These are phyloP conservation scores for Hippophae tibetana DNA, from an alignment of 306 rosid species.

Conservation along the genomic window DNA sequence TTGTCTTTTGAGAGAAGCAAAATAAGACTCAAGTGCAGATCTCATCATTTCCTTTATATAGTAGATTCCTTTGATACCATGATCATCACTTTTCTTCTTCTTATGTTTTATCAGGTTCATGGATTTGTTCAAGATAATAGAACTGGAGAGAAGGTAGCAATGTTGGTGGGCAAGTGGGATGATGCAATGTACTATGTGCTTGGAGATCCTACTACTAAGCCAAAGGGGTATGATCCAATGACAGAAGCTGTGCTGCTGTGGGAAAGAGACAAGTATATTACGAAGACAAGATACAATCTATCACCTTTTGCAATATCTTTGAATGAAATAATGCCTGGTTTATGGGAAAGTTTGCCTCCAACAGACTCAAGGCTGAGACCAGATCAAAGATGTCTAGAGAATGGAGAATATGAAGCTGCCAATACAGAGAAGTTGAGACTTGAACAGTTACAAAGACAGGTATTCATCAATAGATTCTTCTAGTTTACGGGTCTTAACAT, in stretches of 20 bases:
- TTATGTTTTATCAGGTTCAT: conserved; percentile 55
- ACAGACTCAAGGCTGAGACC: conserved; percentile 98
- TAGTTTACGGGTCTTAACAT: conserved; percentile 3
- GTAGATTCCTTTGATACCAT: too few species aligned
- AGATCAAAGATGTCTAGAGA: conserved; percentile 90
- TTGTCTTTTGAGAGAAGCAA: conserved; percentile 11
- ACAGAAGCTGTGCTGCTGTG: conserved; percentile 88
- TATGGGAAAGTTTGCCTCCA: conserved; percentile 68
- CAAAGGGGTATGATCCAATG: conserved; percentile 96
- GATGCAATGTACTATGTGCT: conserved; percentile 94
- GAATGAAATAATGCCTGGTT: conserved; percentile 75
- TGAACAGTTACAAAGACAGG: conserved; percentile 98
- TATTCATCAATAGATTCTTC: conserved; percentile 15
- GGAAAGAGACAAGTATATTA: conserved; percentile 61
- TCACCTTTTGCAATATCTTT: conserved; percentile 89
- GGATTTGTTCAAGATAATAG: conserved; percentile 97
- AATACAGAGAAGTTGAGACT: conserved; percentile 91
- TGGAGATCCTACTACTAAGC: conserved; percentile 93
- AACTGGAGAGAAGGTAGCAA: conserved; percentile 98
- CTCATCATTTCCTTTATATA: too few species aligned
- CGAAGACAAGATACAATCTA: conserved; percentile 90
- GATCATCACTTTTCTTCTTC: neutral
- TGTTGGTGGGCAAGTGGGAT: conserved; percentile 96
- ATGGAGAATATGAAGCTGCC: conserved; percentile 87
- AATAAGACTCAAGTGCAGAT: too few species aligned